Base-by-base conservation (phyloP, 352 stramenopile genomes). In the Phytophthora quininea region DNA sequence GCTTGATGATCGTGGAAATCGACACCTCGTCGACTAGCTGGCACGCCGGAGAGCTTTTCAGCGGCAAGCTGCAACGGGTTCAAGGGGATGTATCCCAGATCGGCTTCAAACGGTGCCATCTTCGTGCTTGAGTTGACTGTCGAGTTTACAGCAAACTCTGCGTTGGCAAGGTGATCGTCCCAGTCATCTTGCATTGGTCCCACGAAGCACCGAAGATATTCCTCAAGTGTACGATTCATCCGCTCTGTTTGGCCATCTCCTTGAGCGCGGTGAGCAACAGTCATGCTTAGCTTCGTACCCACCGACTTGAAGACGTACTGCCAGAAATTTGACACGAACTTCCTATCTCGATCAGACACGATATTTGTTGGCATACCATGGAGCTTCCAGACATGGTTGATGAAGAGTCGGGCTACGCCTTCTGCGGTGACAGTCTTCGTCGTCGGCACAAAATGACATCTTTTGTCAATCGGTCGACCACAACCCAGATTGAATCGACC, bases 381-480 rank as follows among this genome's bases (percentile, higher is more conserved):
- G 10, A 57, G 48, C 24, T 51, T 49, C 30, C 54, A 32, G 42
- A 62, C 64, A 12, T 66, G 30, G 14, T 69, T 54, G 31, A 69
- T 46, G 52, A 66, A 70, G 1, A 61, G 31, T 40, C n/a, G 32
- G 11, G 30, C 48, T 19, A 60, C 49, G 2, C 49, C 43, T 52
- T 70, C 55, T 14, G 54, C 55, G 37, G 24, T 53, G 31, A 56
- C 46, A 1, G 24, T 64, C 7, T 65, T 70, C 0, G 32, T 69
- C 0, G 49, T 47, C 0, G 33, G 11, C 0, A 62, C n/a, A 8
- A 62, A 65, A 9, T 57, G 11, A 14, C 51, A 63, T 8, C 67
- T 32, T 19, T 67, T 69, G 57, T 31, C 58, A 74, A 37, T n/a
- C 58, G 29, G 24, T 71, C 64, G 4, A 67, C 33, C 14, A 67